phyloP scores from a whole-genome alignment of 192 early-diverging fungal genomes.

The Rhizophagus prolifer region DNA sequence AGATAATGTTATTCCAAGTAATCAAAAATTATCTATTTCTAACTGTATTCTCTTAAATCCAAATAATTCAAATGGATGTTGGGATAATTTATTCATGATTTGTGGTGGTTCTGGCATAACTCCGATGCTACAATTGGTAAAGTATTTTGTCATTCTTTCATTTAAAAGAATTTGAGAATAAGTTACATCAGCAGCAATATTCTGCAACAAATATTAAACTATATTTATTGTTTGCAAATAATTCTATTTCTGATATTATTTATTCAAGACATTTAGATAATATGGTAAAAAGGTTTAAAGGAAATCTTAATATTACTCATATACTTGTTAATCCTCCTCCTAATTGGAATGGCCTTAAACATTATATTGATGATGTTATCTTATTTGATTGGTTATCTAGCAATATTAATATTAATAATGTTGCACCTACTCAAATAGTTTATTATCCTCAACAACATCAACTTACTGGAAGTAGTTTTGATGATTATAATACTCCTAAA shows the following conservation, averaged over 20 bases:
- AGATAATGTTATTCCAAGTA: not conserved
- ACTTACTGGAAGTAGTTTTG: not conserved
- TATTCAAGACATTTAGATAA: not conserved
- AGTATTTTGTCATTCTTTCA: not conserved
- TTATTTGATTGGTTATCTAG: not conserved
- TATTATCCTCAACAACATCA: not conserved
- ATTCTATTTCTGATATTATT: not conserved
- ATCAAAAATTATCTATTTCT: not conserved
- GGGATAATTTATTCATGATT: slow-evolving; percentile 62
- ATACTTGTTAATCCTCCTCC: not conserved
- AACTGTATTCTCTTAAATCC: slow-evolving; percentile 16
- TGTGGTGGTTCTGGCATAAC: slow-evolving; percentile 93
- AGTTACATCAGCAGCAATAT: not conserved
- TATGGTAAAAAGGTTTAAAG: not conserved
- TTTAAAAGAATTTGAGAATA: no score
- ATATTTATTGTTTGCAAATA: slow-evolving; percentile 15
- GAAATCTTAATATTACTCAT: not conserved
- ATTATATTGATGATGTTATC: not conserved
- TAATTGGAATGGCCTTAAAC: not conserved
- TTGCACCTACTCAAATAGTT: not conserved
- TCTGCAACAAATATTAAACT: not conserved
- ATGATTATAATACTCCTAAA: not conserved
- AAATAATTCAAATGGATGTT: not conserved
- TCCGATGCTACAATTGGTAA: slow-evolving; percentile 77
- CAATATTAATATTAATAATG: not conserved